A percentile compares a stretch with the other conserved stretches of the same genome.
phyloP scores from a whole-genome alignment of 139 green algal species.

The Tetraselmis chui region DNA sequence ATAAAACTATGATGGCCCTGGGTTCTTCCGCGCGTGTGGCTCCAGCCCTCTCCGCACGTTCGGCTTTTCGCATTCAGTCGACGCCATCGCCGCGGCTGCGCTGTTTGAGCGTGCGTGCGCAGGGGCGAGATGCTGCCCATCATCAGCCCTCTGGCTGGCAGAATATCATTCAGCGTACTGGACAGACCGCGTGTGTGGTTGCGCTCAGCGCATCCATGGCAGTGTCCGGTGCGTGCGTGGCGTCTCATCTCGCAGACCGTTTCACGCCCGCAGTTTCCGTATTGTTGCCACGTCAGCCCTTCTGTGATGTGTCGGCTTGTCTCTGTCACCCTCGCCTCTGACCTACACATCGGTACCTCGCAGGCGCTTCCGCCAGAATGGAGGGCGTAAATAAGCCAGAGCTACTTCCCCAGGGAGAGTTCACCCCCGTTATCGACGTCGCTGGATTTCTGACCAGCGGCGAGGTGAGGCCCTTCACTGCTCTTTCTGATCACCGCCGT shows the following conservation, averaged over 20 bases:
- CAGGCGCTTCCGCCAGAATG: constrained; percentile 53
- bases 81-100: too few species aligned
- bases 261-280: too few species aligned
- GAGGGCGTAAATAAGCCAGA: constrained; percentile 95
- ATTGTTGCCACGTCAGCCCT: too few species aligned
- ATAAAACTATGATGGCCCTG: background rate
- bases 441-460: constrained; percentile 78
- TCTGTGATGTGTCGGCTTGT: too few species aligned
- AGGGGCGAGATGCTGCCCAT: background rate
- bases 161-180: background rate
- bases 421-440: constrained; percentile 86
- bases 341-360: background rate
- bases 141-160: background rate
- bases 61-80: background rate
- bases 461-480: constrained; percentile 58
- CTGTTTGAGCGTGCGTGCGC: background rate
- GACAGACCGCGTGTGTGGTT: background rate
- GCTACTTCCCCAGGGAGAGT: constrained; percentile 74
- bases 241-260: background rate
- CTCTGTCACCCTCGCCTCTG: too few species aligned
- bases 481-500: too few species aligned
- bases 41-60: background rate
- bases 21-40: too few species aligned
- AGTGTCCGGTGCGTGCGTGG: background rate
- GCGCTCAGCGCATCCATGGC: background rate